These are phyloP conservation scores for Geosmithia putterillii DNA, from an alignment of 2,329 filamentous ascomycete species.

Conservation along the genomic window DNA sequence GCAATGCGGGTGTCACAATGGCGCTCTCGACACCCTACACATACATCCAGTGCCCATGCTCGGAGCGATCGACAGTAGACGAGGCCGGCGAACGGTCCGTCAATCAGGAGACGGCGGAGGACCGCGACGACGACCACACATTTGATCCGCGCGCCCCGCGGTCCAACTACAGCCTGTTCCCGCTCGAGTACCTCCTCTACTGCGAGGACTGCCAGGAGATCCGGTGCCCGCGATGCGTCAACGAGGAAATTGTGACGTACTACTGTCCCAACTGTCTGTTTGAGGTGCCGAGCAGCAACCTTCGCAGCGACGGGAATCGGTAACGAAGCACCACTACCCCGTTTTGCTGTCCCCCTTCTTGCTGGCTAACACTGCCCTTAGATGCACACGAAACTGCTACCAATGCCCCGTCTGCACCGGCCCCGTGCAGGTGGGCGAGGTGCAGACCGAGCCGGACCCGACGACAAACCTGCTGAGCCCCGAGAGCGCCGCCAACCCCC, in stretches of 20 bases:
- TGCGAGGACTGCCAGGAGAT: conserved; percentile 98
- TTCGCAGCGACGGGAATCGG: conserved; percentile 90
- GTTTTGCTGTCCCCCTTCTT: neutral
- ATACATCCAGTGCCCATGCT: conserved; percentile 56
- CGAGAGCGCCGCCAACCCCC: conserved; percentile 19
- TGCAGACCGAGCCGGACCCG: conserved; percentile 43
- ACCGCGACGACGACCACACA: conserved; percentile 61
- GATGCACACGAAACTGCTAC: conserved; percentile 90
- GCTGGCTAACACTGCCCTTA: conserved; percentile 19
- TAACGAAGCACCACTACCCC: conserved; percentile 21
- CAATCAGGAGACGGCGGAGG: conserved; percentile 10
- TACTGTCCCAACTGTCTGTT: conserved; percentile 94
- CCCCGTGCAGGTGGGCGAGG: conserved; percentile 60
- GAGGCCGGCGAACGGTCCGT: conserved; percentile 15
- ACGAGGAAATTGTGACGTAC: conserved; percentile 88
- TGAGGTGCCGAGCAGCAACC: conserved; percentile 84
- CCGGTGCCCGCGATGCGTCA: conserved; percentile 80
- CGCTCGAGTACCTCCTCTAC: conserved; percentile 86
- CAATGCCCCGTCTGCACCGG: conserved; percentile 84
- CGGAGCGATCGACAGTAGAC: conserved; percentile 27
- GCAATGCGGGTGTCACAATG: conserved; percentile 16
- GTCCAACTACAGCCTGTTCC: conserved; percentile 85
- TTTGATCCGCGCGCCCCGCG: conserved; percentile 80
- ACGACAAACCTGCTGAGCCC: conserved; percentile 24
- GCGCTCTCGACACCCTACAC: conserved; percentile 45